Evolutionary conservation across 2,329 filamentous ascomycete species (phyloP), one percentile per base, ranked within the genome.

Genomic region (Thielaviopsis euricoi): DNA sequence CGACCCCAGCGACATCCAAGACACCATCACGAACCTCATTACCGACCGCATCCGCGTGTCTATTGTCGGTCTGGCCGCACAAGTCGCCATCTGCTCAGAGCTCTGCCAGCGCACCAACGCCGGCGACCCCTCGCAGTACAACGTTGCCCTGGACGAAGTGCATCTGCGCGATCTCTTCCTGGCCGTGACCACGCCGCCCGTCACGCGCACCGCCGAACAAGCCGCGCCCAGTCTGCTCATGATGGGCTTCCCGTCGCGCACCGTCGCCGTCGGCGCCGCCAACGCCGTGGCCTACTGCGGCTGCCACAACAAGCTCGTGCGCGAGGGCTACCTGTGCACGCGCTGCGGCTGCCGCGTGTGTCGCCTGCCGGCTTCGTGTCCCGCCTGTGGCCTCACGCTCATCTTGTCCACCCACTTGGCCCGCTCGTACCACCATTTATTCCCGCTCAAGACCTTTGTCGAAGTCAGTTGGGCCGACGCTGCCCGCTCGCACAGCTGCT

Each of bases 161-260:
- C 87, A 96, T 71, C 93, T 93, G 66, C 81, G 85, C 29, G 89
- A 97, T 65, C 77, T 97, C n/a, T 78, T 97, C 61, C 84, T 97
- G 68, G 83, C 83, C 19, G 82, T 86, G 53, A 97, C 93, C 0
- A 96, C 89, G 2, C 93, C 93, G 0, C 93, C 91, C 0, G 85
- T 89, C 19, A 87, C 89, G 13, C 81, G 87, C 57, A 80, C 83
- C 2, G 70, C 72, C 48, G 77, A 79, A 62, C 76, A 79, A 64
- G 76, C 74, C 61, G 76, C 76, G 9, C 77, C 81, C 1, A 82
- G 79, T 57, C 74, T 98, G 48, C 79, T 98, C 25, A 94, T 95
- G 87, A 98, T 98, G 91, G 93, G 93, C 4, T 98, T 98, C 66
- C 93, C 93, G 0, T 94, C 88, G 6, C 81, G 90, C 43, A 86